Base-by-base conservation (phyloP, 345 rosid species). In the Citrus reticulata region DNA sequence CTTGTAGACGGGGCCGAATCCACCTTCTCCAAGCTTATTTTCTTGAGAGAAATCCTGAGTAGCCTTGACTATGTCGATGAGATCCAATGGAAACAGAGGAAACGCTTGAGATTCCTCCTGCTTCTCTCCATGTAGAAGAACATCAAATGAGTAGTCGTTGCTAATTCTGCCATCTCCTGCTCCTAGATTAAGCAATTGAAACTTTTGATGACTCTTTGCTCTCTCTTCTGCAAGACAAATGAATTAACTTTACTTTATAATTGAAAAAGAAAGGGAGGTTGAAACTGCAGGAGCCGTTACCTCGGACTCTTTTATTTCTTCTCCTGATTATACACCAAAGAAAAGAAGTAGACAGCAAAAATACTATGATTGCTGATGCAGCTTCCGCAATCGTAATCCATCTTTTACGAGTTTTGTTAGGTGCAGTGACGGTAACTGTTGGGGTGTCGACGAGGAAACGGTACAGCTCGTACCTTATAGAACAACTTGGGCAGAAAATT, bases 1-100 rank as follows among this genome's bases (percentile, higher is more conserved):
- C 88, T 83, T 85, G 81, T 81, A 85, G 3, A 85, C 86, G 1
- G 86, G 77, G 27, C 88, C 90, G 58, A 83, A 87, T 6, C 90
- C 86, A 0, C 90, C 90, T 83, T 85, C 82, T 62, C 88, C 90
- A 25, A 87, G 90, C 59, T 85, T 85, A 75, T 79, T 74, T 57
- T 74, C 78, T 14, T 60, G 8, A 29, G 76, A 65, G 64, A 85
- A 83, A n/a, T 77, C 55, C 1, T 76, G 29, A 13, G 85, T 85
- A 9, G 90, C 86, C 22, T 73, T 32, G 0, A 29, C 7, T 64
- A 77, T 42, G 51, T 42, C 51, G 4, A 42, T 25, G 2, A 61
- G 16, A 25, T 55, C 74, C 32, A 87, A 72, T 2, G 55, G 77
- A 22, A 85, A 60, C 1, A 34, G 17, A 55, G 80, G 57, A 1